Conservation (phyloP, 176 grass and related monocot genomes). For the Cocos nucifera region DNA sequence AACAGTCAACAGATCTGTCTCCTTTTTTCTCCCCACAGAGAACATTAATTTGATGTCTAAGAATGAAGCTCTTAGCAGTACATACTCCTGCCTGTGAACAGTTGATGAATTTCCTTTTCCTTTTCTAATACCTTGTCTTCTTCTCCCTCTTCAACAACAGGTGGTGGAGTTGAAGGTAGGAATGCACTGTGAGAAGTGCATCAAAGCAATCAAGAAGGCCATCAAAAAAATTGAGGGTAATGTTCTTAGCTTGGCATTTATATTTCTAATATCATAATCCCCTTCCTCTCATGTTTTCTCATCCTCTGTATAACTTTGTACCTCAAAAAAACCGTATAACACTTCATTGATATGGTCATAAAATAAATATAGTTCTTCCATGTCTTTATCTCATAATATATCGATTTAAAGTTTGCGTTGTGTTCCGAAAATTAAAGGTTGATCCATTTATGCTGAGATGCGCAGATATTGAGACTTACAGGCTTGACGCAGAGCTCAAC, state of each 20-base stretch:
- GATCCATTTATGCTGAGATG: not conserved
- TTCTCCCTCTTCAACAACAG: conserved; percentile 20
- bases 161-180: conserved; percentile 83
- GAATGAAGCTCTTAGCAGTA: too few relatives aligned
- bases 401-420: not conserved
- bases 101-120: too few relatives aligned
- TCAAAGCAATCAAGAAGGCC: conserved; percentile 90
- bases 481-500: conserved; percentile 58
- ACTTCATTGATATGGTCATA: not conserved
- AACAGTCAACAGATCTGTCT: too few relatives aligned
- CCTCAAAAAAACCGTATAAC: too few relatives aligned
- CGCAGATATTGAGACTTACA: conserved; percentile 86
- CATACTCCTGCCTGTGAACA: too few relatives aligned
- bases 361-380: not conserved
- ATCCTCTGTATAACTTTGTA: too few relatives aligned
- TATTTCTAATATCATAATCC: too few relatives aligned
- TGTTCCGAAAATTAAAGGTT: not conserved
- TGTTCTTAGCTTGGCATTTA: not conserved
- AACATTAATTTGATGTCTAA: not conserved
- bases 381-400: not conserved
- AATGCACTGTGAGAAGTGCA: conserved; percentile 91
- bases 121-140: not conserved
- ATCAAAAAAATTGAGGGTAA: conserved; percentile 86
- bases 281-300: too few relatives aligned
- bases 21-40: conserved; percentile 4